A percentile compares a stretch with the other conserved stretches of the same genome.
Evolutionary conservation across 805 yeast genomes (phyloP).

Genomic region (Isabelozyma heimii): DNA sequence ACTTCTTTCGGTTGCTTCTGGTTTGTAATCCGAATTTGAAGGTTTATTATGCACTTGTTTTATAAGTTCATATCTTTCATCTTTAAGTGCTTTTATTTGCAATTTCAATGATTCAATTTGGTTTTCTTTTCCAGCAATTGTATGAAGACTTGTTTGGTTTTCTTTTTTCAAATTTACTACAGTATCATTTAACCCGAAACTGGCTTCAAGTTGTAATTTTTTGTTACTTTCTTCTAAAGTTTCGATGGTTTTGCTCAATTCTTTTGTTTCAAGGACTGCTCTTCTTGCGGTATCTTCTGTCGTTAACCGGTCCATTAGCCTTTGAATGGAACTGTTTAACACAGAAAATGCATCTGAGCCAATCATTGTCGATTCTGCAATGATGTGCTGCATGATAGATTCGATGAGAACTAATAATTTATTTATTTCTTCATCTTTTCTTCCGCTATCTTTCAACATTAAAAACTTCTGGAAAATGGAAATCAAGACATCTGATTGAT

Average conservation of each 20-base stretch:
- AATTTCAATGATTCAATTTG: slow-evolving; percentile 21
- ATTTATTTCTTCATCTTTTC: slow-evolving; percentile 19
- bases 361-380: slow-evolving; percentile 19
- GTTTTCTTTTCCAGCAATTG: slow-evolving; percentile 21
- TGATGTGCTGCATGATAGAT: slow-evolving; percentile 27
- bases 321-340: slow-evolving; percentile 28
- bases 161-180: slow-evolving; percentile 21
- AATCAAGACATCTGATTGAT: slow-evolving; percentile 1
- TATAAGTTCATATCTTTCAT: slow-evolving; percentile 10
- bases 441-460: slow-evolving; percentile 21
- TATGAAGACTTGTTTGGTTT: slow-evolving; percentile 14
- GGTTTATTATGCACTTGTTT: slow-evolving; percentile 1
- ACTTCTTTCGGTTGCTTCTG: neutral
- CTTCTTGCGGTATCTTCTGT: slow-evolving; percentile 34
- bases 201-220: slow-evolving; percentile 17
- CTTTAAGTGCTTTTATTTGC: slow-evolving; percentile 18
- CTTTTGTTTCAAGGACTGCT: slow-evolving; percentile 29
- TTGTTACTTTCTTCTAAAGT: slow-evolving; percentile 18
- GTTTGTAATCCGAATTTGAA: neutral
- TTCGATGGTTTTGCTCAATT: slow-evolving; percentile 18
- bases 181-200: slow-evolving; percentile 17
- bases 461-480: slow-evolving; percentile 25
- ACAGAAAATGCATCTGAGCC: slow-evolving; percentile 25
- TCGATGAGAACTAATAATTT: slow-evolving; percentile 27
- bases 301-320: slow-evolving; percentile 30